Evolutionary conservation across 2,329 filamentous ascomycete species (phyloP).

Genomic region (Mycosphaerella arachidis): DNA sequence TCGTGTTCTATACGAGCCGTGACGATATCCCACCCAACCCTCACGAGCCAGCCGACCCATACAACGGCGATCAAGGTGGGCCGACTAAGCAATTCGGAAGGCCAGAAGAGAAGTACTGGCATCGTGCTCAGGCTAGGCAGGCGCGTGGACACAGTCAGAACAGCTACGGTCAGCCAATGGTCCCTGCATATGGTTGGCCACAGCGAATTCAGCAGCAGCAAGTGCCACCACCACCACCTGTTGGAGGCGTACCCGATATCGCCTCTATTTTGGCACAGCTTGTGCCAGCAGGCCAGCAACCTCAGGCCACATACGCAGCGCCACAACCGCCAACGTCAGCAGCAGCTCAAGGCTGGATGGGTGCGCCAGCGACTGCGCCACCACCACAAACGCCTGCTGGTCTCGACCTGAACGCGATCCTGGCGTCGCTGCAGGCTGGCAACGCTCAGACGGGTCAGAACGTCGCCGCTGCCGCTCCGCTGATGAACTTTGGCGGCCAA

Average conservation of each 20-base stretch:
- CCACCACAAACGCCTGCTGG: conserved; percentile 12
- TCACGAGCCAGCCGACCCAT: conserved; percentile 41
- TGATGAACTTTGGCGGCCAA: conserved; percentile 10
- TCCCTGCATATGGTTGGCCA: neutral
- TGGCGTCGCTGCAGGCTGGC: conserved; percentile 22
- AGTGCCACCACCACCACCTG: conserved; percentile 8
- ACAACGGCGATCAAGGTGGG: conserved; percentile 26
- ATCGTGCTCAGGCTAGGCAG: conserved; percentile 15
- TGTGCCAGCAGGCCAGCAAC: neutral
- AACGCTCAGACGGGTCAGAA: conserved; percentile 7
- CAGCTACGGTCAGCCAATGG: conserved; percentile 9
- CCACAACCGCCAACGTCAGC: conserved; percentile 12
- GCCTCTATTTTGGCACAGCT: conserved; percentile 20
- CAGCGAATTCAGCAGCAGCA: conserved; percentile 4
- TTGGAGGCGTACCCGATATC: conserved; percentile 21
- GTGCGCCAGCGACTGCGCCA: conserved; percentile 11
- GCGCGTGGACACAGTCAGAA: conserved; percentile 12
- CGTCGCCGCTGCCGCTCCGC: conserved; percentile 6
- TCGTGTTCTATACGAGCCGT: conserved; percentile 44
- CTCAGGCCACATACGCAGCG: conserved; percentile 10
- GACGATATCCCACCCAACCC: conserved; percentile 46
- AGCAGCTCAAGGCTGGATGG: conserved; percentile 5
- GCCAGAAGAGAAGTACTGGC: conserved; percentile 28
- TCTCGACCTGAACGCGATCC: conserved; percentile 29
- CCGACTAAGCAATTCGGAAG: conserved; percentile 37